A percentile compares a stretch with the other conserved stretches of the same genome.
Conservation (phyloP, 768 basidiomycete genomes). For the Jaapia argillacea region DNA sequence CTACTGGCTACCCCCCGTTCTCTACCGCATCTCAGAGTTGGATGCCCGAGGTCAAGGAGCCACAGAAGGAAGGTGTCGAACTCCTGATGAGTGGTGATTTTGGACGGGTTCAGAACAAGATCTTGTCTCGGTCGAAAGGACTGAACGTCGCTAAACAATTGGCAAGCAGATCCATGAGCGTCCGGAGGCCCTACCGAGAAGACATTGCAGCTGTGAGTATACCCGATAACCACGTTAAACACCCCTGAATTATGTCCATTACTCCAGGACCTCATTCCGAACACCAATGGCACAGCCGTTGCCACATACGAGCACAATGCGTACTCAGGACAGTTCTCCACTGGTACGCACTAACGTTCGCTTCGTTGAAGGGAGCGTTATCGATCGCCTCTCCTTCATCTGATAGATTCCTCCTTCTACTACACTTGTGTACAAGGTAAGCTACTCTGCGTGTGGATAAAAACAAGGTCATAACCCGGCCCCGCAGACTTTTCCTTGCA, state of each 20-base stretch:
- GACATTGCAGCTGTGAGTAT: conserved; percentile 31
- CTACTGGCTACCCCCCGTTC: conserved; percentile 10
- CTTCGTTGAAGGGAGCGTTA: background rate
- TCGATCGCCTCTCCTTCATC: background rate
- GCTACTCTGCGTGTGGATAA: background rate
- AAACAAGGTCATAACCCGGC: background rate
- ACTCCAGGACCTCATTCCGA: conserved; percentile 67
- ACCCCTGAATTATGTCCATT: too few relatives aligned
- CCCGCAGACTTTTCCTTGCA: conserved; percentile 74
- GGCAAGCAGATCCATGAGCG: conserved; percentile 23
- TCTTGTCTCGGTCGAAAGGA: conserved; percentile 23
- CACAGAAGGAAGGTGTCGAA: conserved; percentile 51
- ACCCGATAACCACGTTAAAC: too few relatives aligned
- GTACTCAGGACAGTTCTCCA: conserved; percentile 80
- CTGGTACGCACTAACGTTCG: conserved; percentile 30
- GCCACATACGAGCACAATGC: conserved; percentile 64
- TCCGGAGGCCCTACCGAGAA: conserved; percentile 31
- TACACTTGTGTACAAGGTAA: conserved; percentile 85
- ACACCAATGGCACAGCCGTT: conserved; percentile 71
- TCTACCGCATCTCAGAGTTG: conserved; percentile 9
- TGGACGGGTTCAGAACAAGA: conserved; percentile 47
- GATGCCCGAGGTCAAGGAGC: conserved; percentile 37
- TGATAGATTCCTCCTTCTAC: conserved; percentile 80
- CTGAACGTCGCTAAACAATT: conserved; percentile 41
- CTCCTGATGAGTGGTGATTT: conserved; percentile 75